phyloP scores from a whole-genome alignment of 1,139 yeast species.

The Candida anutae region DNA sequence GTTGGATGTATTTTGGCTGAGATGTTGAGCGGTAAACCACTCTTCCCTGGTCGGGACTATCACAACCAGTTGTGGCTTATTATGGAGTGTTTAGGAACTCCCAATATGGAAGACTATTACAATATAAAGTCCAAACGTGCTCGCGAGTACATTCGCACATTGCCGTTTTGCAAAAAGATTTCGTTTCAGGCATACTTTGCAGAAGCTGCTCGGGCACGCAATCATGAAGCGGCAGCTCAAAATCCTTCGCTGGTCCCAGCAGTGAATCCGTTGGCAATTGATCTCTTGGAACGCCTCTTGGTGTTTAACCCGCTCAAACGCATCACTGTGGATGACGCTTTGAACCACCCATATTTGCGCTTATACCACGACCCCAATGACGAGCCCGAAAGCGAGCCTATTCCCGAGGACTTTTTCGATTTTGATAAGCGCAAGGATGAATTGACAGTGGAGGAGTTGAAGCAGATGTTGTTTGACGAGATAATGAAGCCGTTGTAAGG shows the following conservation, averaged over 20 bases:
- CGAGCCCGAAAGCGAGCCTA: conserved; percentile 70
- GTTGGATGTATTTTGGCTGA: conserved; percentile 95
- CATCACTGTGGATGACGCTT: conserved; percentile 72
- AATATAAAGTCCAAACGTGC: conserved; percentile 81
- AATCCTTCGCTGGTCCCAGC: no score
- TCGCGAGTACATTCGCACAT: conserved; percentile 70
- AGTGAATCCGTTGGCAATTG: conserved; percentile 64
- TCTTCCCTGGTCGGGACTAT: conserved; percentile 93
- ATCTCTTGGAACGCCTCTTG: conserved; percentile 64
- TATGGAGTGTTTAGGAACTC: conserved; percentile 87
- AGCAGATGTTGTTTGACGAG: conserved; percentile 61
- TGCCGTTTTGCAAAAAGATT: conserved; percentile 57
- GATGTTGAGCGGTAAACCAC: conserved; percentile 77
- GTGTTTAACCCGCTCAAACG: conserved; percentile 76
- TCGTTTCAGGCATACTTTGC: conserved; percentile 29
- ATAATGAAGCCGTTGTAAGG: conserved; percentile 29
- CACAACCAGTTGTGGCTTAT: conserved; percentile 83
- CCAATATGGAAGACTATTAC: conserved; percentile 70
- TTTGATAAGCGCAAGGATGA: conserved; percentile 74
- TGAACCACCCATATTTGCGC: conserved; percentile 72
- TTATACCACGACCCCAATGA: conserved; percentile 78
- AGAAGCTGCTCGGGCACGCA: conserved; percentile 7
- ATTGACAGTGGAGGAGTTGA: conserved; percentile 61
- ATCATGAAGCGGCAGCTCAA: neutral
- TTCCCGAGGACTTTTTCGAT: conserved; percentile 72